Conservation (phyloP, 257 asterid species). For the Anisodus acutangulus region DNA sequence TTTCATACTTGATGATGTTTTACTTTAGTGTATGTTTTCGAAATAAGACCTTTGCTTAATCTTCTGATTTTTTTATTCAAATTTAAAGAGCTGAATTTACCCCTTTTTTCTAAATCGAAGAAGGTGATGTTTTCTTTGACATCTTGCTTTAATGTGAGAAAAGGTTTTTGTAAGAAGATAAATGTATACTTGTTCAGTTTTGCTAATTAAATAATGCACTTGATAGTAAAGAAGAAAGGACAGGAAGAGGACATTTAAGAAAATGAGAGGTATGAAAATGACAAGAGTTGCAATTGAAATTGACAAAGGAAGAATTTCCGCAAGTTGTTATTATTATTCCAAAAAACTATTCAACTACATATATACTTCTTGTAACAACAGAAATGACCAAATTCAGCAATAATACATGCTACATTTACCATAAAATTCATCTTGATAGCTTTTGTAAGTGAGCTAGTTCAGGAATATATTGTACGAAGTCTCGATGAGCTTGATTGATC, state of each 20-base stretch:
- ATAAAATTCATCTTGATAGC: background rate
- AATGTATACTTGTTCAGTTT: background rate
- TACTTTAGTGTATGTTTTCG: background rate
- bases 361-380: background rate
- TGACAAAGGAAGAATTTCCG: background rate
- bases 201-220: background rate
- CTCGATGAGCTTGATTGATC: slow-evolving; percentile 56
- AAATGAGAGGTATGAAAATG: background rate
- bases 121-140: background rate
- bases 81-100: background rate
- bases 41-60: background rate
- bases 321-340: background rate
- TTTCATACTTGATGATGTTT: background rate
- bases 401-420: background rate
- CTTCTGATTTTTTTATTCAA: background rate
- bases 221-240: background rate
- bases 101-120: background rate
- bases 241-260: background rate
- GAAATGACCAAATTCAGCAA: background rate
- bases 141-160: background rate
- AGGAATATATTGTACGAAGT: slow-evolving; percentile 47
- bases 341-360: background rate
- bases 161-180: background rate
- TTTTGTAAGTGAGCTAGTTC: background rate
- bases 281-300: background rate